Percentiles rank a stretch among this genome's conserved stretches.
phyloP scores from a whole-genome alignment of 371 early-diverging fungal species.

The Caulochytrium protostelioides region DNA sequence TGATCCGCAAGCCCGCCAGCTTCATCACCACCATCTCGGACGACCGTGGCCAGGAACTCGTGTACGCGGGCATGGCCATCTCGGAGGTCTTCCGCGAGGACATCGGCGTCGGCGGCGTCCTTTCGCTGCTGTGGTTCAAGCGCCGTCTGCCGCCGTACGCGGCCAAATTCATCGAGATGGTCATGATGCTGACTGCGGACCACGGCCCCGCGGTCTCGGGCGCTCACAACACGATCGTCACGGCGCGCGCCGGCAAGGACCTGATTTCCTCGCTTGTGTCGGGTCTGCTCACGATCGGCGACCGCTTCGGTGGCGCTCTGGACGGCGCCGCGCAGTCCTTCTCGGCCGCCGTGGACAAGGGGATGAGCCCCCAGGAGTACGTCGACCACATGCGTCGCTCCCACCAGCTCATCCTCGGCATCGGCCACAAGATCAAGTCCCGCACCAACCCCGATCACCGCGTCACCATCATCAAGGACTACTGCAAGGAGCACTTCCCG shows the following conservation, averaged over 20 bases:
- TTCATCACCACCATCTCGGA: conserved; percentile 95
- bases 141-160: conserved; percentile 85
- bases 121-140: conserved; percentile 94
- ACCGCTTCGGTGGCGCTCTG: conserved; percentile 90
- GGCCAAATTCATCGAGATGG: conserved; percentile 94
- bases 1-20: conserved; percentile 92
- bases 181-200: conserved; percentile 94
- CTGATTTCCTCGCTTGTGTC: conserved; percentile 80
- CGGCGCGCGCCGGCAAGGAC: conserved; percentile 94
- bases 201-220: conserved; percentile 88
- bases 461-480: conserved; percentile 80
- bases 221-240: conserved; percentile 95
- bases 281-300: conserved; percentile 84
- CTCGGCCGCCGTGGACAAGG: conserved; percentile 69
- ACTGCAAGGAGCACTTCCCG: conserved; percentile 74
- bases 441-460: conserved; percentile 95
- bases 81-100: conserved; percentile 92
- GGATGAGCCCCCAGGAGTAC: conserved; percentile 69
- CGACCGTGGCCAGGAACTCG: conserved; percentile 93
- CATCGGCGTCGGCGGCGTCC: conserved; percentile 91
- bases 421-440: conserved; percentile 97
- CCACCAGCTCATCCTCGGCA: conserved; percentile 83
- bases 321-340: conserved; percentile 88
- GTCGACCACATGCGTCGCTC: conserved; percentile 75
- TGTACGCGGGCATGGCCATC: conserved; percentile 96